phyloP scores from a whole-genome alignment of 2,329 filamentous ascomycete species.

The Didymellaceae sp. region DNA sequence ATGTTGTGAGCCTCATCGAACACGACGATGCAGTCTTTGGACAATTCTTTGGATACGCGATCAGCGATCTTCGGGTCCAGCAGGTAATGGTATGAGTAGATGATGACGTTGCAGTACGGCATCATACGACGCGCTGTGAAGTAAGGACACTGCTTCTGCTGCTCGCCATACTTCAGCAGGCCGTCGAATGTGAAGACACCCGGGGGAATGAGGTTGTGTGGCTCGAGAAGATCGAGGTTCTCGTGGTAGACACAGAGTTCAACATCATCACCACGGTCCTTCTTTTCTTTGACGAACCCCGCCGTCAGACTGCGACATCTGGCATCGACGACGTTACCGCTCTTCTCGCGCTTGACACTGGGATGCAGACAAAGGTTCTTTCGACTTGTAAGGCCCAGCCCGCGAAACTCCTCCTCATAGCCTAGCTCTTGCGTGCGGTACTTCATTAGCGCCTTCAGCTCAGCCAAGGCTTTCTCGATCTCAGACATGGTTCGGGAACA shows the following conservation, averaged over 20 bases:
- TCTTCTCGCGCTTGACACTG: conserved; percentile 95
- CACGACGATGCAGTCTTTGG: conserved; percentile 97
- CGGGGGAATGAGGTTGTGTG: conserved; percentile 91
- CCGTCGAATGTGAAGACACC: conserved; percentile 96
- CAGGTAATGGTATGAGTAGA: conserved; percentile 98
- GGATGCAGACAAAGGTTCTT: conserved; percentile 98
- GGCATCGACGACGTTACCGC: conserved; percentile 91
- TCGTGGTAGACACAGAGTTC: conserved; percentile 97
- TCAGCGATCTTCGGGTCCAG: conserved; percentile 98
- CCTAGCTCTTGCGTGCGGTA: conserved; percentile 91
- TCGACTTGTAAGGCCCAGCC: conserved; percentile 89
- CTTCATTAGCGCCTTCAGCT: conserved; percentile 92
- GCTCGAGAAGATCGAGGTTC: conserved; percentile 93
- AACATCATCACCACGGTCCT: conserved; percentile 91
- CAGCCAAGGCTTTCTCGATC: conserved; percentile 95
- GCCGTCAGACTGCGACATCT: conserved; percentile 93
- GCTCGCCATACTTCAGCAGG: conserved; percentile 85
- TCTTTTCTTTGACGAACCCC: conserved; percentile 97
- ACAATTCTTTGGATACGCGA: conserved; percentile 90
- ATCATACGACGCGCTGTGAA: conserved; percentile 98
- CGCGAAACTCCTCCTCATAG: conserved; percentile 88
- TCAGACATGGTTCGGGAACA: conserved; percentile 99
- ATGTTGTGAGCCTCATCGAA: conserved; percentile 99
- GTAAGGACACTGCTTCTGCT: conserved; percentile 97
- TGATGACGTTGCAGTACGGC: conserved; percentile 99